These are phyloP conservation scores for Moricandia arvensis DNA, from an alignment of 345 rosid genomes.

Conservation along the genomic window DNA sequence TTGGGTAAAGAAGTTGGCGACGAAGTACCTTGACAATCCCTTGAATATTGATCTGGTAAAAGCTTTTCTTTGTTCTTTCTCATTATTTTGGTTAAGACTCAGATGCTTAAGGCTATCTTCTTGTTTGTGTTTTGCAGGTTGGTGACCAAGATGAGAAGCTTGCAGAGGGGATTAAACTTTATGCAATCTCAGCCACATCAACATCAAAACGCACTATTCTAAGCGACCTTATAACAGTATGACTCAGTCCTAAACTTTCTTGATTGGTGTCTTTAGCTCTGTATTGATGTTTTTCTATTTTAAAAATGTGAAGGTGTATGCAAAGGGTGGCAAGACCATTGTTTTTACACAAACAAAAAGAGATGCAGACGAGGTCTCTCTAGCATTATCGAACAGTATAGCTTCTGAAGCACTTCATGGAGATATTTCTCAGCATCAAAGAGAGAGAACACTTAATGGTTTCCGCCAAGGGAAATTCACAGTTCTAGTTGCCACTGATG, in stretches of 20 bases:
- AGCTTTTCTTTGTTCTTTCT: not conserved
- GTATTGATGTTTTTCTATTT: not conserved
- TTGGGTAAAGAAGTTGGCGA: slow-evolving; percentile 91
- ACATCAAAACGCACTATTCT: slow-evolving; percentile 79
- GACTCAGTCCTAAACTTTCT: too few species aligned
- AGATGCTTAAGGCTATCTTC: not conserved
- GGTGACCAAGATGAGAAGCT: slow-evolving; percentile 95
- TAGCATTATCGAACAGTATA: slow-evolving; percentile 71
- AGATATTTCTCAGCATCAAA: slow-evolving; percentile 96
- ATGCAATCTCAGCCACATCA: slow-evolving; percentile 71
- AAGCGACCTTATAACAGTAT: slow-evolving; percentile 89
- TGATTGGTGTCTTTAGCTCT: not conserved
- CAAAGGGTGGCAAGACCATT: slow-evolving; percentile 94
- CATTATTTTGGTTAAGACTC: not conserved
- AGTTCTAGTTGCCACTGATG: slow-evolving; percentile 95
- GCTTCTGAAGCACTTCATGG: slow-evolving; percentile 97
- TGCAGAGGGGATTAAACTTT: slow-evolving; percentile 91
- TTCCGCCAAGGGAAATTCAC: slow-evolving; percentile 97
- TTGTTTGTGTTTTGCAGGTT: slow-evolving; percentile 50
- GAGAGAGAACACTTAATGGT: slow-evolving; percentile 92
- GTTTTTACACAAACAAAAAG: slow-evolving; percentile 91
- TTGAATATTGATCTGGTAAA: slow-evolving; percentile 86
- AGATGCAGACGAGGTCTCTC: slow-evolving; percentile 94
- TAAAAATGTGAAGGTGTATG: slow-evolving; percentile 60
- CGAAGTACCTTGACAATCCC: slow-evolving; percentile 85